A percentile compares a stretch with the other conserved stretches of the same genome.
Evolutionary conservation across 2,329 filamentous ascomycete genomes (phyloP).

Genomic region (Trichoderma lentiforme): DNA sequence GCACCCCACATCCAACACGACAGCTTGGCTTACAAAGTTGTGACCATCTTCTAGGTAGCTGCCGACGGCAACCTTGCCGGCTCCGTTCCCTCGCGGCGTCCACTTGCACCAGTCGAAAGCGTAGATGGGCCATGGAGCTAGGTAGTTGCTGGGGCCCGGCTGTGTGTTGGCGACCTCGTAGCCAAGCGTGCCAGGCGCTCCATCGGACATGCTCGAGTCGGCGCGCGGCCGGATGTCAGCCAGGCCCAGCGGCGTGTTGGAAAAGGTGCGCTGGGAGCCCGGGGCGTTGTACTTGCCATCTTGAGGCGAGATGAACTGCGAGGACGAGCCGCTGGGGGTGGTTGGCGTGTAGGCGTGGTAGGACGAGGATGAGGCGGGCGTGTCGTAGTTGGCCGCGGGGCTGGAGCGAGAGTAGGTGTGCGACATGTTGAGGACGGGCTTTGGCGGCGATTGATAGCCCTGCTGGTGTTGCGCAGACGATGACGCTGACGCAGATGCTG

Average conservation of each 20-base stretch:
- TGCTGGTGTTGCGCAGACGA: slow-evolving; percentile 16
- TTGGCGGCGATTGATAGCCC: slow-evolving; percentile 27
- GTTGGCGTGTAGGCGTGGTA: slow-evolving; percentile 59
- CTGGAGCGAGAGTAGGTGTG: slow-evolving; percentile 84
- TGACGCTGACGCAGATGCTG: slow-evolving; percentile 24
- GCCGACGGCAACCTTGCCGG: slow-evolving; percentile 89
- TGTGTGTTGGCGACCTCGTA: slow-evolving; percentile 65
- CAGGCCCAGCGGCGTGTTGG: slow-evolving; percentile 85
- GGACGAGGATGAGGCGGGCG: slow-evolving; percentile 50
- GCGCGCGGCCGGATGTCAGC: slow-evolving; percentile 87
- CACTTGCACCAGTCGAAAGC: slow-evolving; percentile 99
- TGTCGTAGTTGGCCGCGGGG: slow-evolving; percentile 61
- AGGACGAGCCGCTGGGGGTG: slow-evolving; percentile 59
- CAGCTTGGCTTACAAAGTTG: slow-evolving; percentile 71
- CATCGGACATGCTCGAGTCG: slow-evolving; percentile 76
- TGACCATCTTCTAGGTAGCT: slow-evolving; percentile 98
- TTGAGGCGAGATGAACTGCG: slow-evolving; percentile 62
- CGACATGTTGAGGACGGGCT: slow-evolving; percentile 62
- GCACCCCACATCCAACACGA: neutral
- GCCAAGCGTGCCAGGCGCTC: slow-evolving; percentile 56
- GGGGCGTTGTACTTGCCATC: slow-evolving; percentile 55
- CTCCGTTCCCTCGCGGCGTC: slow-evolving; percentile 74
- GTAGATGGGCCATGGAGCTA: slow-evolving; percentile 93
- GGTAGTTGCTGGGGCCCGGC: slow-evolving; percentile 81
- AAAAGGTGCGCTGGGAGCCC: slow-evolving; percentile 59